phyloP scores from a whole-genome alignment of 139 green algal genomes.

The Coccomyxa sp. region DNA sequence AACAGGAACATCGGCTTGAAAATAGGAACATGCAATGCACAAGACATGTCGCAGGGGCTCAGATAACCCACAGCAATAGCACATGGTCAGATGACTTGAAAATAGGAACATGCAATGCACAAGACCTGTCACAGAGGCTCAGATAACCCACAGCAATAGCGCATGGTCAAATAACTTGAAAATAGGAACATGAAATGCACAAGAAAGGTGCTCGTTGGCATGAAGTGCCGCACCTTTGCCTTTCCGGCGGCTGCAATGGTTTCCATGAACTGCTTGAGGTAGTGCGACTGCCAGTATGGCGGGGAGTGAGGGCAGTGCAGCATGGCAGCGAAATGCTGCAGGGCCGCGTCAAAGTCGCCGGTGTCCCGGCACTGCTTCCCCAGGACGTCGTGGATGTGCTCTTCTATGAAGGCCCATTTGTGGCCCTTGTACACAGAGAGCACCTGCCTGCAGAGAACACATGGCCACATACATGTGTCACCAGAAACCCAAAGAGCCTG shows the following conservation, averaged over 20 bases:
- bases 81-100: background rate
- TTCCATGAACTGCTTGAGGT: conserved; percentile 71
- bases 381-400: conserved; percentile 85
- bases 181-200: background rate
- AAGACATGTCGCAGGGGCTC: too few relatives aligned
- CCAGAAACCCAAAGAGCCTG: background rate
- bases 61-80: background rate
- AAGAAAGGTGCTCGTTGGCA: too few relatives aligned
- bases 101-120: too few relatives aligned
- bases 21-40: too few relatives aligned
- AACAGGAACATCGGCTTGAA: background rate
- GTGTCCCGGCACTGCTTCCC: conserved; percentile 55
- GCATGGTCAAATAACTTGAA: background rate
- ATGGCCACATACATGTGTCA: background rate
- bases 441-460: conserved; percentile 41
- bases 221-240: too few relatives aligned
- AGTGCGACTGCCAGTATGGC: conserved; percentile 53
- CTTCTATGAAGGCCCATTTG: conserved; percentile 74
- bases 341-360: conserved; percentile 42
- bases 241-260: conserved; percentile 7
- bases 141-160: background rate
- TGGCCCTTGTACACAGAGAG: conserved; percentile 60
- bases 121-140: too few relatives aligned
- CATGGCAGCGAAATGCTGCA: conserved; percentile 61
- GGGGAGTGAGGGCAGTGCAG: conserved; percentile 47